Percentiles rank a stretch among this genome's conserved stretches.
Evolutionary conservation across 768 basidiomycete species (phyloP).

Genomic region (Tremella yokohamensis): DNA sequence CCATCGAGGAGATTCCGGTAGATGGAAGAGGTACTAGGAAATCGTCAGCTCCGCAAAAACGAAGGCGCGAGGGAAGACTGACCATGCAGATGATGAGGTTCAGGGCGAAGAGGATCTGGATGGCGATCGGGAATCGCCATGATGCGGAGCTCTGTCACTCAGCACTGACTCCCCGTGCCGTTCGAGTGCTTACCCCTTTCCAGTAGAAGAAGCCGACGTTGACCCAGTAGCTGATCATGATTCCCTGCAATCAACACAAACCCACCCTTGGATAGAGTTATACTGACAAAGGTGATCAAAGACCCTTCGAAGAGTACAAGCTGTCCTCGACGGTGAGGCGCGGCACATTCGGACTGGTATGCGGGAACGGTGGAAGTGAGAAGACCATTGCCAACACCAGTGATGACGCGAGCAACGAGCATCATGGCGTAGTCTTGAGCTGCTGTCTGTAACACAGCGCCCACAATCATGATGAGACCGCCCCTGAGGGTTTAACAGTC

Average conservation of each 20-base stretch:
- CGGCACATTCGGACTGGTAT: slow-evolving; percentile 67
- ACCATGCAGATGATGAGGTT: slow-evolving; percentile 54
- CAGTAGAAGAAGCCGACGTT: slow-evolving; percentile 63
- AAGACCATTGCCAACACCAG: slow-evolving; percentile 65
- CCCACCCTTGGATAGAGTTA: not conserved
- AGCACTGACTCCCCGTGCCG: slow-evolving; percentile 49
- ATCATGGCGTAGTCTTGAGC: slow-evolving; percentile 63
- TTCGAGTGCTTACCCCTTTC: no score
- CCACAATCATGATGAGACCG: slow-evolving; percentile 33
- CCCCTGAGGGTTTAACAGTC: slow-evolving; percentile 10
- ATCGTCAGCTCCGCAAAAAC: no score
- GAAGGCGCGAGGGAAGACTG: no score
- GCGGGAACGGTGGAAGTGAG: slow-evolving; percentile 65
- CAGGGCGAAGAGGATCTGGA: slow-evolving; percentile 61
- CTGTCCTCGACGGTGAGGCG: slow-evolving; percentile 60
- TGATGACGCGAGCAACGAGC: slow-evolving; percentile 55
- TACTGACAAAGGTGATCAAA: slow-evolving; percentile 24
- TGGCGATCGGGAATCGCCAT: slow-evolving; percentile 63
- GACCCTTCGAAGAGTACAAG: slow-evolving; percentile 66
- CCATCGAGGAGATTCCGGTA: slow-evolving; percentile 53
- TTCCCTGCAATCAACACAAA: slow-evolving; percentile 37
- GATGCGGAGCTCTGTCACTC: slow-evolving; percentile 48
- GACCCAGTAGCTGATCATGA: slow-evolving; percentile 66
- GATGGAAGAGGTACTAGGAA: slow-evolving; percentile 52
- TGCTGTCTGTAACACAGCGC: slow-evolving; percentile 42